Evolutionary conservation across 257 asterid genomes (phyloP).

Genomic region (Solanum okadae): DNA sequence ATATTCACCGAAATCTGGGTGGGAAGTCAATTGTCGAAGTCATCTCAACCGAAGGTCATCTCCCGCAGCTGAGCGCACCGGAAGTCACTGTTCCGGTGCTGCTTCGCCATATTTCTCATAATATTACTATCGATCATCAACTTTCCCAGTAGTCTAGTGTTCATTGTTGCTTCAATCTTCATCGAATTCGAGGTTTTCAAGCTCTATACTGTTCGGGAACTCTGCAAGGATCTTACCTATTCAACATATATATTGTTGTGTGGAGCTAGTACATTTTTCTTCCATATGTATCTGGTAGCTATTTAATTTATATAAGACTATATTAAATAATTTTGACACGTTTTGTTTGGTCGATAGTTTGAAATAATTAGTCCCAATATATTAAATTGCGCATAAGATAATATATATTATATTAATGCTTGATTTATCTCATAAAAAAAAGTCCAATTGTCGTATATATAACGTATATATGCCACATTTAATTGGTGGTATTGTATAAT

Average conservation of each 20-base stretch:
- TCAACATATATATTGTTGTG: no score
- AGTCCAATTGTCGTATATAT: no score
- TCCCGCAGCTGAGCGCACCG: constrained; percentile 73
- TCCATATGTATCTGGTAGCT: no score
- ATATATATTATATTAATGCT: no score
- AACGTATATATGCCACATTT: no score
- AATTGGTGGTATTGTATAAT: no score
- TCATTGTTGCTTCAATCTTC: not conserved
- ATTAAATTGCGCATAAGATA: no score
- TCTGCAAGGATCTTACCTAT: not conserved
- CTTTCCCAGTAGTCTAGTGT: not conserved
- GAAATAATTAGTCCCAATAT: no score
- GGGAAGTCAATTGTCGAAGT: constrained; percentile 63
- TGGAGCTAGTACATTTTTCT: no score
- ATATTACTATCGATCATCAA: constrained; percentile 6
- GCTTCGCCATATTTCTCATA: constrained; percentile 40
- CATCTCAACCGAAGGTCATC: constrained; percentile 57
- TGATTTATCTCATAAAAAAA: no score
- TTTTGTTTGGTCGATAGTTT: not conserved
- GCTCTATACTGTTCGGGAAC: not conserved
- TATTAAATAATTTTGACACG: no score
- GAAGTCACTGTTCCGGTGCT: constrained; percentile 46
- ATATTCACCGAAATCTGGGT: constrained; percentile 55
- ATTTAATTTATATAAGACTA: not conserved
- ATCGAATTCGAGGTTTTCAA: not conserved